Conservation (phyloP, 1,139 yeast genomes). For the Arxiozyma telluris region DNA sequence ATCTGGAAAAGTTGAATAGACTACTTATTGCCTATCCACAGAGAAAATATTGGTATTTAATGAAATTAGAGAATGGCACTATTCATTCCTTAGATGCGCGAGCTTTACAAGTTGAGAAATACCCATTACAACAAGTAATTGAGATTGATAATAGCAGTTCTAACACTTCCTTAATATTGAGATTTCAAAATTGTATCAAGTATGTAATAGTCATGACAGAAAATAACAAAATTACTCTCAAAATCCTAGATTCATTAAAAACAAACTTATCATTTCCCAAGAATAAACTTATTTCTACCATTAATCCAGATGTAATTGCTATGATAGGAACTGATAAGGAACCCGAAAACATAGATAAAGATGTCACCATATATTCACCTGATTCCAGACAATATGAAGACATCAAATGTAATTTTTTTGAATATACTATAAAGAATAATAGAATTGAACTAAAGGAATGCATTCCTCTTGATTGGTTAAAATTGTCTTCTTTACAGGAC, state of each 20-base stretch:
- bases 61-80: background rate
- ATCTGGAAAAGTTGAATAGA: background rate
- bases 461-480: background rate
- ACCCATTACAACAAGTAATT: background rate
- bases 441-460: background rate
- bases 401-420: background rate
- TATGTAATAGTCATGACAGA: background rate
- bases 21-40: background rate
- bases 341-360: background rate
- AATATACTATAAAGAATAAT: background rate
- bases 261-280: background rate
- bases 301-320: background rate
- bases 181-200: background rate
- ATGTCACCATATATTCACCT: background rate
- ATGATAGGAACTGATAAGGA: background rate
- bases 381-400: background rate
- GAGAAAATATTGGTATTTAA: background rate
- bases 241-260: background rate
- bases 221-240: background rate
- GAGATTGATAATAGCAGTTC: background rate
- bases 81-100: background rate
- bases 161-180: background rate
- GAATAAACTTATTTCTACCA: background rate
- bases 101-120: background rate
- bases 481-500: background rate